These are phyloP conservation scores for Skeletonema tropicum DNA, from an alignment of 108 stramenopile genomes.

Conservation along the genomic window DNA sequence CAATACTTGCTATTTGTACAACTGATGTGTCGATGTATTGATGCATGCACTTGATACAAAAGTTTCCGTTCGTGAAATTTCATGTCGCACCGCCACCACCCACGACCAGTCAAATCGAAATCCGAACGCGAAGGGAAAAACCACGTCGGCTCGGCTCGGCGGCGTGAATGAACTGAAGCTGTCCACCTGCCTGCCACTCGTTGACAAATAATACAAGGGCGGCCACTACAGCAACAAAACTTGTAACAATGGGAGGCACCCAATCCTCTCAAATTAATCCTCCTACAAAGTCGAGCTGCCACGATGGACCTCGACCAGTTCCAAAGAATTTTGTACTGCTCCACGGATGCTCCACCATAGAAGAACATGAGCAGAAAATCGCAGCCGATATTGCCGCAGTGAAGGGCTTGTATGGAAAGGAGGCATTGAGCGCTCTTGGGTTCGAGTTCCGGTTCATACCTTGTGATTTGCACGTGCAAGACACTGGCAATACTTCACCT, in stretches of 20 bases:
- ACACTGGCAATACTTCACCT: not conserved
- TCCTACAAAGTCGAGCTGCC: not conserved
- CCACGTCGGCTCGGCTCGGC: too few relatives aligned
- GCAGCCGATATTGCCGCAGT: not conserved
- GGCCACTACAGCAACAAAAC: not conserved
- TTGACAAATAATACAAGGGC: too few relatives aligned
- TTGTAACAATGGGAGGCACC: not conserved
- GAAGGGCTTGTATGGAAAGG: constrained; percentile 47
- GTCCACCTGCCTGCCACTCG: too few relatives aligned
- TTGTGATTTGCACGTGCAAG: constrained; percentile 9
- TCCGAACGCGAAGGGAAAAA: too few relatives aligned
- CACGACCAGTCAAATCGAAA: too few relatives aligned
- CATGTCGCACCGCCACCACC: too few relatives aligned
- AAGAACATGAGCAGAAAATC: constrained; percentile 22
- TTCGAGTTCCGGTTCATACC: constrained; percentile 65
- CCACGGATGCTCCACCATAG: constrained; percentile 22
- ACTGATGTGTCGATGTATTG: too few relatives aligned
- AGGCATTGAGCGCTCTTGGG: constrained; percentile 59
- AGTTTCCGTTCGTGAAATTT: too few relatives aligned
- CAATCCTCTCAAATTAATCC: not conserved
- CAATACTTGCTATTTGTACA: too few relatives aligned
- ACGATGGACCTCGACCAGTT: constrained; percentile 11
- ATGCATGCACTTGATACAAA: too few relatives aligned
- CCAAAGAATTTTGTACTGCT: constrained; percentile 19
- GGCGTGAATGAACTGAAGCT: too few relatives aligned